These are phyloP conservation scores for Orbilia quercus DNA, from an alignment of 2,329 filamentous ascomycete species.

Conservation along the genomic window DNA sequence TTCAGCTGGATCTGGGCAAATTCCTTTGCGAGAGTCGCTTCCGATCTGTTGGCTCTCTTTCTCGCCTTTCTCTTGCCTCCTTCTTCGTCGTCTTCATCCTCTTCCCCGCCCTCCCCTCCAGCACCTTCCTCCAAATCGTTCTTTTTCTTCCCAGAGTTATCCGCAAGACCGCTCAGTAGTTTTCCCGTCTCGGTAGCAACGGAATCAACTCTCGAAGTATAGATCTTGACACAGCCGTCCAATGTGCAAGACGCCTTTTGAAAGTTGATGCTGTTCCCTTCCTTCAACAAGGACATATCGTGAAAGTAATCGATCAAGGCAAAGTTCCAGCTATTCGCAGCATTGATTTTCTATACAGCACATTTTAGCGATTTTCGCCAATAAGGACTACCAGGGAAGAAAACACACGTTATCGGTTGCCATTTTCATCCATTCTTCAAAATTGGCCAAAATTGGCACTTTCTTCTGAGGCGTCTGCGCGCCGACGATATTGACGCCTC, in stretches of 20 bases:
- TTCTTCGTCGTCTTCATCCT: conserved; percentile 71
- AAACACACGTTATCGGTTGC: conserved; percentile 81
- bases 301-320: conserved; percentile 99
- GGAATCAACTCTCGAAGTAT: conserved; percentile 97
- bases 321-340: conserved; percentile 98
- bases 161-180: conserved; percentile 89
- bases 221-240: conserved; percentile 98
- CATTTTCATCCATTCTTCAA: conserved; percentile 99
- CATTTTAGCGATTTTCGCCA: background rate
- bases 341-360: conserved; percentile 80
- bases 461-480: conserved; percentile 95
- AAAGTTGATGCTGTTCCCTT: conserved; percentile 97
- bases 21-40: conserved; percentile 89
- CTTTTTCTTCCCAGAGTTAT: conserved; percentile 76
- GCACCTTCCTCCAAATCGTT: conserved; percentile 74
- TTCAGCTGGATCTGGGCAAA: conserved; percentile 91
- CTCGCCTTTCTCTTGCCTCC: conserved; percentile 75
- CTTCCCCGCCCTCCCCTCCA: conserved; percentile 70
- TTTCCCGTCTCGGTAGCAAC: conserved; percentile 98
- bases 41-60: conserved; percentile 70
- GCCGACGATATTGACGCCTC: conserved; percentile 74
- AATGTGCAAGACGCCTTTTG: conserved; percentile 98
- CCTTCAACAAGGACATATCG: conserved; percentile 96
- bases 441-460: conserved; percentile 94
- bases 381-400: background rate